Evolutionary conservation across 164 flowering plant species (phyloP).

Genomic region (Piper longum): DNA sequence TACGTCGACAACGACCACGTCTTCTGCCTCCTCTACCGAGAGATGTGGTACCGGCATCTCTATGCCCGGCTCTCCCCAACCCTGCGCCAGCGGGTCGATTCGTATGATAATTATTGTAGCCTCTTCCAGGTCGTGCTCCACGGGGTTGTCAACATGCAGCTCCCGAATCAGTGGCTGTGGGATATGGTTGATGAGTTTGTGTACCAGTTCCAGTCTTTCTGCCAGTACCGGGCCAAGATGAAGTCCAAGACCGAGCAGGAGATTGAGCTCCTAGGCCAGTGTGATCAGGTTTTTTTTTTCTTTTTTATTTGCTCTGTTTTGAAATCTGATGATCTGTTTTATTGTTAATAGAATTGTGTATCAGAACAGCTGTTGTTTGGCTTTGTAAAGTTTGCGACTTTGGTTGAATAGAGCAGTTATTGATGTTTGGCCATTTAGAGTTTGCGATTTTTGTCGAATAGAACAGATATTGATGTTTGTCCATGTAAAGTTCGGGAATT

Average conservation of each 20-base stretch:
- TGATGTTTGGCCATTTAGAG: too few relatives aligned
- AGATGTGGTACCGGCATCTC: conserved; percentile 95
- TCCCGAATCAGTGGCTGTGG: conserved; percentile 99
- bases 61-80: conserved; percentile 74
- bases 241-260: conserved; percentile 90
- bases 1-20: conserved; percentile 92
- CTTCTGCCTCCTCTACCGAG: conserved; percentile 81
- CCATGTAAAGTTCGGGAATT: too few relatives aligned
- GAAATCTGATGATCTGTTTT: not conserved
- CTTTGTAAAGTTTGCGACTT: too few relatives aligned
- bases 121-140: conserved; percentile 83
- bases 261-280: conserved; percentile 60
- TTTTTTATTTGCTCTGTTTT: not conserved
- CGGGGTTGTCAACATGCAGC: conserved; percentile 91
- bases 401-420: too few relatives aligned
- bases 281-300: conserved; percentile 51
- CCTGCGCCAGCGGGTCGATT: conserved; percentile 67
- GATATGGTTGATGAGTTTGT: conserved; percentile 99
- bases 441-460: too few relatives aligned
- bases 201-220: conserved; percentile 92
- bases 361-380: too few relatives aligned
- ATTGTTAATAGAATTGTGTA: too few relatives aligned
- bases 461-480: too few relatives aligned
- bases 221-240: conserved; percentile 95
- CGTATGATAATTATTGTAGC: conserved; percentile 89